Conservation (phyloP, 768 basidiomycete genomes). For the Leucocoprinus leucothites region DNA sequence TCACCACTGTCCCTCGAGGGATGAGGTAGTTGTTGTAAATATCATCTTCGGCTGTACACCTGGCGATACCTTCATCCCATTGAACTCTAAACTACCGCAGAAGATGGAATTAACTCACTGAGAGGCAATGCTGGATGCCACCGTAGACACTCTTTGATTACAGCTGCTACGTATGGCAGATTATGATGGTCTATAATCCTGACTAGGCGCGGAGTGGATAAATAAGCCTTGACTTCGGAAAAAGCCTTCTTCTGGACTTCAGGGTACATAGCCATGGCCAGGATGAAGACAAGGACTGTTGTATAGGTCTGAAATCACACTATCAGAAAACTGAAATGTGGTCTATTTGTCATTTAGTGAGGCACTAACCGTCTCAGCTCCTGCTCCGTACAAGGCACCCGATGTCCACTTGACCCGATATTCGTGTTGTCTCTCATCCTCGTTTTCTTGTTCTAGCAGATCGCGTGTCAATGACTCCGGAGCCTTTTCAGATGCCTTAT, state of each 20-base stretch:
- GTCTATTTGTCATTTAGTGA: background rate
- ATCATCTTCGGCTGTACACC: conserved; percentile 10
- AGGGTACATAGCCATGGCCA: conserved; percentile 34
- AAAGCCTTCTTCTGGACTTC: conserved; percentile 37
- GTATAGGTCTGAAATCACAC: background rate
- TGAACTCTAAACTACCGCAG: conserved; percentile 8
- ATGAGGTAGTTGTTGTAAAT: conserved; percentile 24
- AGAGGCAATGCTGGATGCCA: conserved; percentile 45
- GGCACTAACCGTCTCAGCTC: conserved; percentile 9
- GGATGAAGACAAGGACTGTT: conserved; percentile 5
- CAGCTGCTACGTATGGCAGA: conserved; percentile 29
- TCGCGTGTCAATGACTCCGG: conserved; percentile 40
- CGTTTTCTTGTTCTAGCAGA: conserved; percentile 31
- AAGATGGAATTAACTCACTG: conserved; percentile 11
- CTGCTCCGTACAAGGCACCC: conserved; percentile 21
- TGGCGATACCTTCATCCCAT: no score
- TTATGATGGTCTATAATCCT: conserved; percentile 11
- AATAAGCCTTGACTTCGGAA: conserved; percentile 37
- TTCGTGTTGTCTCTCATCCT: conserved; percentile 26
- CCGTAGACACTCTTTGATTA: conserved; percentile 38
- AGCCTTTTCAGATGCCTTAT: conserved; percentile 37
- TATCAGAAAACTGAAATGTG: background rate
- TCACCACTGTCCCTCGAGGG: conserved; percentile 31
- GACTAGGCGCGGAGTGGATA: conserved; percentile 28
- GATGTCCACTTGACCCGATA: conserved; percentile 15